Evolutionary conservation across 2,329 filamentous ascomycete species (phyloP).

Genomic region (Dendryphion nanum): DNA sequence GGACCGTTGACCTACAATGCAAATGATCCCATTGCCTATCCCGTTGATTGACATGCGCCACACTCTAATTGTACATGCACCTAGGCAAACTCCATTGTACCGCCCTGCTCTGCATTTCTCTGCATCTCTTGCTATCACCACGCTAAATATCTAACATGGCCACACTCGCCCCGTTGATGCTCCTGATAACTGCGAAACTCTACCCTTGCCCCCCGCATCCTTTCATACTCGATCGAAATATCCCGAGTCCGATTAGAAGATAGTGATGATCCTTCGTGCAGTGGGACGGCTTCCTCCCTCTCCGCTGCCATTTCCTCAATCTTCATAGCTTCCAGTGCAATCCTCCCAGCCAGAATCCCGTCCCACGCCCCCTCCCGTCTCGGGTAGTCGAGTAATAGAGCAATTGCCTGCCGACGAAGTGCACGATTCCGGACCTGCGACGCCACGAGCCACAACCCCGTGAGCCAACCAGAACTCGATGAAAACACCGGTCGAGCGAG

Average conservation of each 20-base stretch:
- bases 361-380: conserved; percentile 51
- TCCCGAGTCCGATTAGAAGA: conserved; percentile 5
- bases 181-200: conserved; percentile 20
- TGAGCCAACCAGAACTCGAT: conserved; percentile 19
- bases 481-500: conserved; percentile 23
- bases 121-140: no score
- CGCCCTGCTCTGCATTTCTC: no score
- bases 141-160: conserved; percentile 6
- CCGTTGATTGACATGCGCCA: no score
- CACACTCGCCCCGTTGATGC: conserved; percentile 11
- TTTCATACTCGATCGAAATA: conserved; percentile 18
- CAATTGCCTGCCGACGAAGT: conserved; percentile 24
- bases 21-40: no score
- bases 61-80: no score
- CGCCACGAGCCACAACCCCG: conserved; percentile 26
- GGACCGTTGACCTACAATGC: no score
- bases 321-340: conserved; percentile 23
- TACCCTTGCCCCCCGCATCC: conserved; percentile 18
- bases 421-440: conserved; percentile 16
- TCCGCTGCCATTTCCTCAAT: conserved; percentile 26
- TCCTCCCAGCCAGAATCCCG: conserved; percentile 60
- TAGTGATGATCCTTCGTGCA: background rate
- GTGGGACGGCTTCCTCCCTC: conserved; percentile 6
- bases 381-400: conserved; percentile 24
- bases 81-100: no score